Conservation (phyloP, 768 basidiomycete genomes). For the Pholiota molesta region DNA sequence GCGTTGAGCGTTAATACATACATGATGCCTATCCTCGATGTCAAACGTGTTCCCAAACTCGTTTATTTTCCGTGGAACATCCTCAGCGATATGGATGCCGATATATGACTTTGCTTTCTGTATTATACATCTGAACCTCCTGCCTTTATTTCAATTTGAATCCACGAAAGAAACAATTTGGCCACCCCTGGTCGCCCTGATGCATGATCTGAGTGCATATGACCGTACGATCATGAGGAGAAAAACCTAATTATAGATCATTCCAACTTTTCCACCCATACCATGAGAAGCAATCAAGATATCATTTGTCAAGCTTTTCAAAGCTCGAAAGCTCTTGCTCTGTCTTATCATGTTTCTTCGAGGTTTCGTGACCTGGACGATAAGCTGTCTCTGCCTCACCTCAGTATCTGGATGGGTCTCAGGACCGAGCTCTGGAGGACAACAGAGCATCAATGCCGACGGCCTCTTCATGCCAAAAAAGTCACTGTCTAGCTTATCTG, state of each 20-base stretch:
- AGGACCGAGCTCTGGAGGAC: background rate
- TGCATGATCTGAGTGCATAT: background rate
- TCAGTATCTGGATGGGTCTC: background rate
- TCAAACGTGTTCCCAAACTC: too few relatives aligned
- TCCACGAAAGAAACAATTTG: too few relatives aligned
- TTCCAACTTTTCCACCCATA: background rate
- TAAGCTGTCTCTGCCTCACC: background rate
- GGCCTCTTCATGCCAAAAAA: conserved; percentile 38
- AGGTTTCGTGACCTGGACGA: background rate
- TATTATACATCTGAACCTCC: too few relatives aligned
- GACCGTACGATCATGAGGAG: background rate
- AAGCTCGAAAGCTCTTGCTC: background rate
- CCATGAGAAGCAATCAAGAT: background rate
- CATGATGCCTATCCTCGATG: too few relatives aligned
- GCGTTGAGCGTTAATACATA: too few relatives aligned
- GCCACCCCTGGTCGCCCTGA: background rate
- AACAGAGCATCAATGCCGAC: background rate
- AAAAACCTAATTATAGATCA: background rate
- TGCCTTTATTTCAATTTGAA: too few relatives aligned
- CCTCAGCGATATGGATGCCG: too few relatives aligned
- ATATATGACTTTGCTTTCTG: too few relatives aligned
- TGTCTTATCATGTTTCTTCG: background rate
- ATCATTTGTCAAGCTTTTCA: background rate
- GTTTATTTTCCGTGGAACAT: too few relatives aligned
- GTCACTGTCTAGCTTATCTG: conserved; percentile 32